Base-by-base conservation (phyloP, 2,329 filamentous ascomycete species). In the Hypomyces rosellus region DNA sequence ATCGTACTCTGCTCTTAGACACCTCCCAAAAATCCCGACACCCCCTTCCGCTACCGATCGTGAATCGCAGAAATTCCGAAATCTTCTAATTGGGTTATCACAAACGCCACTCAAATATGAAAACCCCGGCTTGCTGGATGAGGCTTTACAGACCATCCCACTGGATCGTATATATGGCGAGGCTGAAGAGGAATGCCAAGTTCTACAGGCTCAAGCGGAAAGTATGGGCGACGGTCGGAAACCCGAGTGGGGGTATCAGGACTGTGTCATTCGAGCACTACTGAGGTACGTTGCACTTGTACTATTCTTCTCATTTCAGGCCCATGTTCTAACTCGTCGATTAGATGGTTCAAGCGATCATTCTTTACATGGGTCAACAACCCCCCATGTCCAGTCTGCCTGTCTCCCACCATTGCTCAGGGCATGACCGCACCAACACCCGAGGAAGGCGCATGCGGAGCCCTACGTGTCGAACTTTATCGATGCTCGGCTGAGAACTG, bases 281-380 rank as follows among this genome's bases (percentile, higher is more conserved):
- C 75, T 97, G 63, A 85, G 84, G 87, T 90, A 74, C 60, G 82
- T 72, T 9, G n/a, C 44, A 38, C 30, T 34, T 45, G 20, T 6
- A 30, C 12, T 37, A 34, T 34, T 38, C 44, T 50, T 25, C 45
- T 14, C 44, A 40, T 30, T n/a, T n/a, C 13, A 2, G 34, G 8
- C n/a, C 14, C 34, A 4, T 15, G 40, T 46, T 46, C 59, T 61
- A 55, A 68, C 57, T 43, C 30, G 20, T 8, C 34, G 30, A 40
- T 41, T 18, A 66, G 70, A 58, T 97, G 93, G 93, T 99, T 96
- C 74, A 95, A 93, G 73, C 81, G 86, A 57, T 86, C 87, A 7
- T 97, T 97, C 73, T 97, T 97, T 71, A 84, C 86, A 53, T 99
- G 91, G 85, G 89, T 97, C 61, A 95, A 96, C 73, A 96, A 96